Evolutionary conservation across 768 basidiomycete genomes (phyloP).

Genomic region (Rhodocollybia butyracea): DNA sequence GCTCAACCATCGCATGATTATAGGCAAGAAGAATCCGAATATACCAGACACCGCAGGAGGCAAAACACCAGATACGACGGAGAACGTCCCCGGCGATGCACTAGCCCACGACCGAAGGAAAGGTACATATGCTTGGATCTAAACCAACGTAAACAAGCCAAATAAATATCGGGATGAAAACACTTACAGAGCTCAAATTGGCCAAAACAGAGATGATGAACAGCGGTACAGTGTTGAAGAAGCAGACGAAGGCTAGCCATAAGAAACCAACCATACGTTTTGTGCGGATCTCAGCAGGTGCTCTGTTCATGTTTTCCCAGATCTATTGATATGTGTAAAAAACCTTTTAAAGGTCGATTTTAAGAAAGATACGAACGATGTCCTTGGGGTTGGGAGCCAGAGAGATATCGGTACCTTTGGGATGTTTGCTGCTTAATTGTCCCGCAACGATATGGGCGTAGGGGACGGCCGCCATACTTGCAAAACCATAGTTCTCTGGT

Average conservation of each 20-base stretch:
- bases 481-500: slow-evolving; percentile 90
- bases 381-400: slow-evolving; percentile 90
- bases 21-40: slow-evolving; percentile 89
- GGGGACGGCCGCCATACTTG: slow-evolving; percentile 83
- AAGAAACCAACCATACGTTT: slow-evolving; percentile 76
- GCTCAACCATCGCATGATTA: slow-evolving; percentile 88
- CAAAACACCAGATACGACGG: slow-evolving; percentile 87
- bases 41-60: slow-evolving; percentile 86
- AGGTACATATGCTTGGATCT: slow-evolving; percentile 65
- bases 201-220: slow-evolving; percentile 88
- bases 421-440: slow-evolving; percentile 61
- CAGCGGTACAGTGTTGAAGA: slow-evolving; percentile 92
- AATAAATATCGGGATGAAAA: neutral
- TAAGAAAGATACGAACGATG: slow-evolving; percentile 48
- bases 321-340: slow-evolving; percentile 42
- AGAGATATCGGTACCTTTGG: slow-evolving; percentile 66
- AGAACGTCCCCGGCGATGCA: slow-evolving; percentile 65
- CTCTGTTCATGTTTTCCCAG: slow-evolving; percentile 86
- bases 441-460: slow-evolving; percentile 86
- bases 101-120: slow-evolving; percentile 75
- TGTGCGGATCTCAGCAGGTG: slow-evolving; percentile 59
- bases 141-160: neutral
- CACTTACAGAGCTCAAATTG: slow-evolving; percentile 76
- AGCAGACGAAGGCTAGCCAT: slow-evolving; percentile 76
- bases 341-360: neutral